A percentile compares a stretch with the other conserved stretches of the same genome.
Evolutionary conservation across 129 eudicot genomes (phyloP).

Genomic region (Chrysanthemum seticuspe): DNA sequence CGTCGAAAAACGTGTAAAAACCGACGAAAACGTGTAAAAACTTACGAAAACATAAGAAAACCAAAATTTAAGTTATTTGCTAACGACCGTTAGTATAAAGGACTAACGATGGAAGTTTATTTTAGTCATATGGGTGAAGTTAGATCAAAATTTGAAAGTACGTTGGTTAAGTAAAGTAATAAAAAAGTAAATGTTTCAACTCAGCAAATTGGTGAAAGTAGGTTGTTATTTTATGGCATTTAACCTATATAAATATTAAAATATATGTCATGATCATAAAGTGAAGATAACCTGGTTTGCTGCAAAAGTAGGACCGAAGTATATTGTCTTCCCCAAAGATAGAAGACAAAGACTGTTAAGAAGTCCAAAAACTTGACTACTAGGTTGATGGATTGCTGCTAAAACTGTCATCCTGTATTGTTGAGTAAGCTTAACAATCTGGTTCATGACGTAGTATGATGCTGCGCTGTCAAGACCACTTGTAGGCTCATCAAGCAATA

Average conservation of each 20-base stretch:
- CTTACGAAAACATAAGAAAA: no score
- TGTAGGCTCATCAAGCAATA: constrained; percentile 82
- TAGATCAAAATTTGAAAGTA: no score
- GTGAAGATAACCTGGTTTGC: constrained; percentile 54
- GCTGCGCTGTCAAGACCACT: constrained; percentile 88
- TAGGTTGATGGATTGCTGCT: constrained; percentile 73
- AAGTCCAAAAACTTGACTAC: constrained; percentile 54
- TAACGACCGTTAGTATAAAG: no score
- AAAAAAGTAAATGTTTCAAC: no score
- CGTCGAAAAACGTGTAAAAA: no score
- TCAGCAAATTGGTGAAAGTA: no score
- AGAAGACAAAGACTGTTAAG: constrained; percentile 55
- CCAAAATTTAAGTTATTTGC: no score
- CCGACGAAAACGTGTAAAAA: no score
- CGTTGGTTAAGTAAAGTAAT: no score
- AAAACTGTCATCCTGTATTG: constrained; percentile 57
- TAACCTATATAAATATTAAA: not conserved
- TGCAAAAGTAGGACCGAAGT: constrained; percentile 51
- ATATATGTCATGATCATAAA: not conserved
- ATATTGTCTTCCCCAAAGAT: constrained; percentile 50
- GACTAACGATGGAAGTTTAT: no score
- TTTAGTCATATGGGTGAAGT: no score
- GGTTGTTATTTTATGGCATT: no score
- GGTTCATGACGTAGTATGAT: constrained; percentile 63
- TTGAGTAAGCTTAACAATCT: constrained; percentile 49